Percentiles rank a stretch among this genome's conserved stretches.
Evolutionary conservation across 768 basidiomycete species (phyloP).

Genomic region (Panellus pusillus): DNA sequence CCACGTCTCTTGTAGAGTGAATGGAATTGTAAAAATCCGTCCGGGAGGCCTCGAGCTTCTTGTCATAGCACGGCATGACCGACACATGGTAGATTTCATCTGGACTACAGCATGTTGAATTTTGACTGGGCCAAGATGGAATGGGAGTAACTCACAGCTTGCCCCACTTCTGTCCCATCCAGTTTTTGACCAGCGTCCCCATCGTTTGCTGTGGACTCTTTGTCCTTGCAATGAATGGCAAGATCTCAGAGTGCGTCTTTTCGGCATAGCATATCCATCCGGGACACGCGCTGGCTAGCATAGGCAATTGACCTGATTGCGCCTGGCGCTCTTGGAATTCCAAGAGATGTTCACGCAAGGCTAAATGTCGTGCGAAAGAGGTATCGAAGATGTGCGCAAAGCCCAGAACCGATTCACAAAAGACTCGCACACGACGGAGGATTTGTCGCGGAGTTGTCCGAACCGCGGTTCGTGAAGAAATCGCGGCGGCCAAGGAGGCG

Average conservation of each 20-base stretch:
- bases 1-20: slow-evolving; percentile 88
- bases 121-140: slow-evolving; percentile 1
- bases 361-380: slow-evolving; percentile 88
- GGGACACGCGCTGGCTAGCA: slow-evolving; percentile 95
- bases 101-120: slow-evolving; percentile 49
- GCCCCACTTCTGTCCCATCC: slow-evolving; percentile 70
- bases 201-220: slow-evolving; percentile 95
- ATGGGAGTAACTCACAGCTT: slow-evolving; percentile 54
- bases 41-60: slow-evolving; percentile 96
- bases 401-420: slow-evolving; percentile 66
- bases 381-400: slow-evolving; percentile 90
- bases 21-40: slow-evolving; percentile 86
- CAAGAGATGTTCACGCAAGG: slow-evolving; percentile 73
- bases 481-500: slow-evolving; percentile 72
- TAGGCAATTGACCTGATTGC: slow-evolving; percentile 59
- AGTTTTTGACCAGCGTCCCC: slow-evolving; percentile 90
- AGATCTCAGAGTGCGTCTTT: slow-evolving; percentile 92
- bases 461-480: slow-evolving; percentile 46
- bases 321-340: slow-evolving; percentile 79
- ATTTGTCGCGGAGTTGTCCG: slow-evolving; percentile 55
- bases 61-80: slow-evolving; percentile 99
- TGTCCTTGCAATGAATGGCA: slow-evolving; percentile 84
- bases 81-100: slow-evolving; percentile 92
- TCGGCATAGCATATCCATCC: slow-evolving; percentile 99
- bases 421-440: slow-evolving; percentile 69